Evolutionary conservation across 345 rosid species (phyloP).

Genomic region (Eucalyptus guilfoylei): DNA sequence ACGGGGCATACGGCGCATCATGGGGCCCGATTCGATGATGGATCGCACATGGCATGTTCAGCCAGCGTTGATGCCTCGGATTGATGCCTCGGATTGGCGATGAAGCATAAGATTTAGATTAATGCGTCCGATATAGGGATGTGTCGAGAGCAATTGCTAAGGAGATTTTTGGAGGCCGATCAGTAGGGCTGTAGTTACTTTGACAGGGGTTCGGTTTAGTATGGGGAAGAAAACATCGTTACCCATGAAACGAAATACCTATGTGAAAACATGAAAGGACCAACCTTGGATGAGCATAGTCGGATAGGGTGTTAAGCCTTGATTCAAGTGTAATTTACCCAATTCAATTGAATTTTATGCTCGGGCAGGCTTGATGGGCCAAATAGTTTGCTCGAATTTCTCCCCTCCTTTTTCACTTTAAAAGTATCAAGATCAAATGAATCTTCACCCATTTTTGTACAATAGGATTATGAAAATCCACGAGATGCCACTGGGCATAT

Average conservation of each 20-base stretch:
- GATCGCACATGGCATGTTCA: neutral
- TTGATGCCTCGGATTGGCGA: neutral
- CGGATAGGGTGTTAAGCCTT: neutral
- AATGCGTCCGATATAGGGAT: too few species aligned
- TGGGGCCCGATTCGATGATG: neutral
- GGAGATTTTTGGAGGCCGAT: neutral
- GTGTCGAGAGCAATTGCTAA: too few species aligned
- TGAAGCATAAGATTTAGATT: neutral
- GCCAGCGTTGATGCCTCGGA: neutral
- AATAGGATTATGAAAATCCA: too few species aligned
- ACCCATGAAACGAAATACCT: neutral
- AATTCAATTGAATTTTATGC: neutral
- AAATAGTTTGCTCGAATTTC: neutral
- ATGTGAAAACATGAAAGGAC: neutral
- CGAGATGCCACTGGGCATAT: fast-evolving
- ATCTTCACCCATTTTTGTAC: too few species aligned
- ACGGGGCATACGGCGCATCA: neutral
- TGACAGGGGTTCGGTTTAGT: fast-evolving
- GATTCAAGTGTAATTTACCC: neutral
- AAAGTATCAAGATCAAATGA: too few species aligned
- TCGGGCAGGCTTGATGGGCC: neutral
- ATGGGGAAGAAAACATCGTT: neutral
- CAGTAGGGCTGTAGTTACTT: neutral
- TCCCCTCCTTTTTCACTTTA: neutral
- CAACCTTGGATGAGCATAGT: neutral